Evolutionary conservation across 2,329 filamentous ascomycete genomes (phyloP).

Genomic region (Byssoonygena ceratinophila): DNA sequence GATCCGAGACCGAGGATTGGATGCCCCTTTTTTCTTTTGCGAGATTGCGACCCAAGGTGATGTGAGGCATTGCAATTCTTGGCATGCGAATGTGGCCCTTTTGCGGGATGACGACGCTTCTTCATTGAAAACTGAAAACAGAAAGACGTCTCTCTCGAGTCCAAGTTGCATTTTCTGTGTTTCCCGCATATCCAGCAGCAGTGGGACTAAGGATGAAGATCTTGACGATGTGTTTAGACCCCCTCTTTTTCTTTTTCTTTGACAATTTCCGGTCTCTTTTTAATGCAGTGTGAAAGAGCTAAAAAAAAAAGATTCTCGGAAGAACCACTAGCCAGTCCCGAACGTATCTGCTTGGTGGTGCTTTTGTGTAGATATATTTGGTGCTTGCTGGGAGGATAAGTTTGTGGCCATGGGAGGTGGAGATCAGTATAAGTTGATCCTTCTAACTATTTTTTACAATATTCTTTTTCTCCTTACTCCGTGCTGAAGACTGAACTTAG

Average conservation of each 20-base stretch:
- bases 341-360: not conserved
- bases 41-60: not conserved
- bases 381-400: not conserved
- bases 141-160: not conserved
- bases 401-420: not conserved
- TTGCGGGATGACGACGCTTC: not conserved
- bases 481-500: too few relatives aligned
- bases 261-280: not conserved
- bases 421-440: too few relatives aligned
- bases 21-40: not conserved
- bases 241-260: not conserved
- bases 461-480: too few relatives aligned
- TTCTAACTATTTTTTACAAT: too few relatives aligned
- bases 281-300: not conserved
- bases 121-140: slow-evolving; percentile 2
- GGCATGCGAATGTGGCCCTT: not conserved
- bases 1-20: not conserved
- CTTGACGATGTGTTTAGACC: not conserved
- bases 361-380: not conserved
- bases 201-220: not conserved
- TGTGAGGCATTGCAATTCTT: not conserved
- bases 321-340: not conserved
- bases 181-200: not conserved
- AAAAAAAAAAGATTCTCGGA: not conserved
- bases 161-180: slow-evolving; percentile 1